Percentiles rank a stretch among this genome's conserved stretches.
Conservation (phyloP, 176 grass and related monocot species). For the sorghum (Sorghum bicolor) region DNA sequence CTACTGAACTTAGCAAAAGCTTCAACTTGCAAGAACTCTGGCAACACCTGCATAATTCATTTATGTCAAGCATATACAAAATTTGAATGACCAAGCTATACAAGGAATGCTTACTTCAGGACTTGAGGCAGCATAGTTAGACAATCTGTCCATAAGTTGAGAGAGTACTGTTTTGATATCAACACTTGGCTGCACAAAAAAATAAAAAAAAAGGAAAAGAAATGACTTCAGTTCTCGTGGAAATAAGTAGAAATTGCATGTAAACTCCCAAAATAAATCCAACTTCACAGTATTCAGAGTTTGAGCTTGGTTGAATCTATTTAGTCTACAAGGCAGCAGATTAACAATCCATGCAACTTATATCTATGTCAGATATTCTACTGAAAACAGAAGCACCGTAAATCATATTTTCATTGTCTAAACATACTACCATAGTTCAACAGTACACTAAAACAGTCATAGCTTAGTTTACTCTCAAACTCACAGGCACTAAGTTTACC, state of each 20-base stretch:
- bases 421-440: neutral
- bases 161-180: constrained; percentile 99
- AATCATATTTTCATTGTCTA: constrained; percentile 20
- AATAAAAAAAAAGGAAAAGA: constrained; percentile 37
- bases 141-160: constrained; percentile 92
- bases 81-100: neutral
- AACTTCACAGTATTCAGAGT: constrained; percentile 1
- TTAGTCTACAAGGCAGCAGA: constrained; percentile 2
- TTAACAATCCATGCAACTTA: constrained; percentile 7
- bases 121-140: constrained; percentile 89
- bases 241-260: constrained; percentile 27
- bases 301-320: constrained; percentile 12
- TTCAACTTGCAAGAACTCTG: constrained; percentile 99
- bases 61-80: constrained; percentile 41
- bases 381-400: neutral
- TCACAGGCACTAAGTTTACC: neutral
- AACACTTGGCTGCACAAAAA: constrained; percentile 66
- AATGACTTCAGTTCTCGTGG: constrained; percentile 1
- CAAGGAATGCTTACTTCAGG: constrained; percentile 61
- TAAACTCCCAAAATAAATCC: neutral
- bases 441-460: neutral
- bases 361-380: constrained; percentile 3
- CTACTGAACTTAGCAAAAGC: constrained; percentile 94
- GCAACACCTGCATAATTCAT: constrained; percentile 73
- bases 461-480: neutral